Percentiles rank a stretch among this genome's conserved stretches.
Evolutionary conservation across 345 rosid species (phyloP).

Genomic region (Hypericum perforatum): DNA sequence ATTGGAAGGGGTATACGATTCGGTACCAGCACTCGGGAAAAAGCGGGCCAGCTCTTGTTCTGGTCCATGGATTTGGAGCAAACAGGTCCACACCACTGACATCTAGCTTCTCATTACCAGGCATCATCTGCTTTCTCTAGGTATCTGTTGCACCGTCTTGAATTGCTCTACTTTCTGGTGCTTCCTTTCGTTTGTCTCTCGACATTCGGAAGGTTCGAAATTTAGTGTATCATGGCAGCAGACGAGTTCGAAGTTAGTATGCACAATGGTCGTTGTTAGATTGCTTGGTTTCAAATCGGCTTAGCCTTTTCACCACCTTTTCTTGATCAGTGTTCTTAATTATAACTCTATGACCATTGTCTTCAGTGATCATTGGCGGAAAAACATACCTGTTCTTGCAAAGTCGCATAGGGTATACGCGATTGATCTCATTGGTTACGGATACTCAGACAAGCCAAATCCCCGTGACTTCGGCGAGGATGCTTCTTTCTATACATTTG

Average conservation of each 20-base stretch:
- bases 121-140: conserved; percentile 42
- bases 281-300: not conserved
- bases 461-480: conserved; percentile 46
- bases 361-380: conserved; percentile 79
- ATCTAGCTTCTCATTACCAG: no score
- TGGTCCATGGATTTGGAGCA: conserved; percentile 92
- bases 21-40: conserved; percentile 69
- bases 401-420: conserved; percentile 61
- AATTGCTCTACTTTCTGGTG: conserved; percentile 10
- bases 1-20: conserved; percentile 77
- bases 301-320: no score
- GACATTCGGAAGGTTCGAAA: not conserved
- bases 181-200: conserved; percentile 2
- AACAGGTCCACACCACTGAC: conserved; percentile 69
- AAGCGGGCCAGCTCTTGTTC: conserved; percentile 70
- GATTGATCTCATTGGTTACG: conserved; percentile 87
- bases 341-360: not conserved
- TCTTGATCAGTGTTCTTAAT: not conserved
- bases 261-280: not conserved
- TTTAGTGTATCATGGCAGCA: no score
- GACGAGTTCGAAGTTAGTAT: no score
- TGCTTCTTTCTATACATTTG: conserved; percentile 64
- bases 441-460: conserved; percentile 80
- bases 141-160: conserved; percentile 24
- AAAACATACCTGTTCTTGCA: conserved; percentile 71